A percentile compares a stretch with the other conserved stretches of the same genome.
These are phyloP conservation scores for Erythrophleum ivorense DNA, from an alignment of 331 rosid species.

Conservation along the genomic window DNA sequence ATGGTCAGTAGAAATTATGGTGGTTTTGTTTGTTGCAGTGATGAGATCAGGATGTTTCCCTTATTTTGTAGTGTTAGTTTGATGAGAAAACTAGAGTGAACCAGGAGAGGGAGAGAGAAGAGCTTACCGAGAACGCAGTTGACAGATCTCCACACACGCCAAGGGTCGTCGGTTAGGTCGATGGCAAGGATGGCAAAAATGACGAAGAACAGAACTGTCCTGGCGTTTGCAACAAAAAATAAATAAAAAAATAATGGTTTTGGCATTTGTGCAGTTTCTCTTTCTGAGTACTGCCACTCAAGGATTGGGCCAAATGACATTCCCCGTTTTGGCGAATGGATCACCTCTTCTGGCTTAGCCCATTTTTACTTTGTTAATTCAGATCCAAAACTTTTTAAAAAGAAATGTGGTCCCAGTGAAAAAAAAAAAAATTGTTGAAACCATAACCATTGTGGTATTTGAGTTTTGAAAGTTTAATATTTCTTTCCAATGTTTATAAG, in stretches of 20 bases:
- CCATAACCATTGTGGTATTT: too few relatives aligned
- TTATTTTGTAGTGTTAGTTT: not conserved
- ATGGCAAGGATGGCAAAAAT: constrained; percentile 8
- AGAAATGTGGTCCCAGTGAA: too few relatives aligned
- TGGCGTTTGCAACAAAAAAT: not conserved
- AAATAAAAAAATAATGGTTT: not conserved
- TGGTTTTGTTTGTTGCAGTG: not conserved
- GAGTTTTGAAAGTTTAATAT: too few relatives aligned
- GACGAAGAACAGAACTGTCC: not conserved
- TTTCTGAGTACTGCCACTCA: too few relatives aligned
- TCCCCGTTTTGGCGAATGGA: too few relatives aligned
- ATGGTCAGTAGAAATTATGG: not conserved
- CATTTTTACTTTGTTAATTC: too few relatives aligned
- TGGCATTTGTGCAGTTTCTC: not conserved
- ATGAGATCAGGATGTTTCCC: constrained; percentile 8
- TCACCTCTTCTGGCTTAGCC: too few relatives aligned
- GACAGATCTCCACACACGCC: not conserved
- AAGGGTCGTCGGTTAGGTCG: constrained; percentile 22
- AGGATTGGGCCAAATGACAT: too few relatives aligned
- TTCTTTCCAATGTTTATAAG: too few relatives aligned
- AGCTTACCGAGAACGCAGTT: constrained; percentile 15
- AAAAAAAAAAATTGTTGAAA: too few relatives aligned
- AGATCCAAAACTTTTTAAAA: too few relatives aligned
- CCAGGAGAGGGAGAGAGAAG: not conserved
- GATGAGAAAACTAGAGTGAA: not conserved